These are phyloP conservation scores for Meripilus lineatus DNA, from an alignment of 1,284 basidiomycete genomes.

Conservation along the genomic window DNA sequence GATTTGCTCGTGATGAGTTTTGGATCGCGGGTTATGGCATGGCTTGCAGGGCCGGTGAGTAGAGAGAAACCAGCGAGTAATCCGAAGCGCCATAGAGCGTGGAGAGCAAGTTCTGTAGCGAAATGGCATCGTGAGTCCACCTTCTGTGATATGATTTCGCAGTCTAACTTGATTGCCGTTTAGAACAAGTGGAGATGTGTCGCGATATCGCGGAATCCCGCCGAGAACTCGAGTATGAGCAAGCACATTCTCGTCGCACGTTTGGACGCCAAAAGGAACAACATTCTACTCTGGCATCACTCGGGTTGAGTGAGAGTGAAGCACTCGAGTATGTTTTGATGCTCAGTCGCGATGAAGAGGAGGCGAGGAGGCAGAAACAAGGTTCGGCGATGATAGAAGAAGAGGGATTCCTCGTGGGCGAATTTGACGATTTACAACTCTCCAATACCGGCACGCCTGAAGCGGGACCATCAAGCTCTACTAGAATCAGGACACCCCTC, in stretches of 20 bases:
- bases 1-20: constrained; percentile 62
- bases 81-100: constrained; percentile 32
- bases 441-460: constrained; percentile 11
- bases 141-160: constrained; percentile 24
- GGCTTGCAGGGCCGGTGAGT: constrained; percentile 54
- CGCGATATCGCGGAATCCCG: constrained; percentile 62
- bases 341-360: constrained; percentile 79
- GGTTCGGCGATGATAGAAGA: constrained; percentile 24
- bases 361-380: constrained; percentile 20
- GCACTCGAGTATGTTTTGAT: constrained; percentile 81
- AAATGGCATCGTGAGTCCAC: constrained; percentile 50
- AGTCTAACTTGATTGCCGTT: constrained; percentile 7
- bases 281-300: constrained; percentile 44
- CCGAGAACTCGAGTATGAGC: constrained; percentile 47
- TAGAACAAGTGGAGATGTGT: constrained; percentile 62
- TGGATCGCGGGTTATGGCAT: constrained; percentile 63
- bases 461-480: constrained; percentile 16
- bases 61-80: constrained; percentile 25
- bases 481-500: no score
- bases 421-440: constrained; percentile 44
- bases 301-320: constrained; percentile 74
- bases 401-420: constrained; percentile 53
- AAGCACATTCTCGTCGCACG: constrained; percentile 28
- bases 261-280: constrained; percentile 55
- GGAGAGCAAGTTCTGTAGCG: constrained; percentile 27